A percentile compares a stretch with the other conserved stretches of the same genome.
Evolutionary conservation across 169 alveolate species (phyloP).

Genomic region (Cryptosporidium parvum): DNA sequence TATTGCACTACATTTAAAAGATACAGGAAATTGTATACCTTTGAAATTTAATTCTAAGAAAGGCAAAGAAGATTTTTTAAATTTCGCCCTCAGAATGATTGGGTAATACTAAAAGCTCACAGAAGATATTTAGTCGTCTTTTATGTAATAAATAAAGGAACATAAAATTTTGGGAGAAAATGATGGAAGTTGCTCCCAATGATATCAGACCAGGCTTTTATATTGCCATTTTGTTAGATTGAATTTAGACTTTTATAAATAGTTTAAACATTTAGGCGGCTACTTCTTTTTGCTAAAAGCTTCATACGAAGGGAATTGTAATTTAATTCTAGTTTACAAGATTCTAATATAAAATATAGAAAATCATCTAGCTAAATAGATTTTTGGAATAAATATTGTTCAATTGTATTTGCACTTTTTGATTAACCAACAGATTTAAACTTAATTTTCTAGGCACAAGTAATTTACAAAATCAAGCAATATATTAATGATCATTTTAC

Average conservation of each 20-base stretch:
- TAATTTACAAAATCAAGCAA: background rate
- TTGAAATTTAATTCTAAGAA: slow-evolving; percentile 17
- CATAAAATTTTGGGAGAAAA: too few relatives aligned
- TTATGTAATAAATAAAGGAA: too few relatives aligned
- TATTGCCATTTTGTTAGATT: too few relatives aligned
- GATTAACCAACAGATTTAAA: too few relatives aligned
- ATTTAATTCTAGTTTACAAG: background rate
- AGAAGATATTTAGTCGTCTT: background rate
- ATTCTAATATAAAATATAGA: background rate
- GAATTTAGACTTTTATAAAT: background rate
- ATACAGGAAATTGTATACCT: slow-evolving; percentile 72
- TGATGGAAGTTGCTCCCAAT: background rate
- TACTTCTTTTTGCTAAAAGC: background rate
- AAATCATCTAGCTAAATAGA: too few relatives aligned
- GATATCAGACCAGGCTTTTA: background rate
- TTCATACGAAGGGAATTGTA: too few relatives aligned
- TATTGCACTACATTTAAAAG: slow-evolving; percentile 55
- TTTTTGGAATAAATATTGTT: too few relatives aligned
- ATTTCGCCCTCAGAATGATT: slow-evolving; percentile 18
- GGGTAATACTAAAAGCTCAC: background rate
- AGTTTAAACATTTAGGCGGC: background rate
- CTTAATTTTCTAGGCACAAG: background rate
- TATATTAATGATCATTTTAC: background rate
- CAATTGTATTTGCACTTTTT: too few relatives aligned
- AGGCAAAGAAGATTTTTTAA: slow-evolving; percentile 25